Evolutionary conservation across 129 eudicot species (phyloP).

Genomic region (Arctium minus): DNA sequence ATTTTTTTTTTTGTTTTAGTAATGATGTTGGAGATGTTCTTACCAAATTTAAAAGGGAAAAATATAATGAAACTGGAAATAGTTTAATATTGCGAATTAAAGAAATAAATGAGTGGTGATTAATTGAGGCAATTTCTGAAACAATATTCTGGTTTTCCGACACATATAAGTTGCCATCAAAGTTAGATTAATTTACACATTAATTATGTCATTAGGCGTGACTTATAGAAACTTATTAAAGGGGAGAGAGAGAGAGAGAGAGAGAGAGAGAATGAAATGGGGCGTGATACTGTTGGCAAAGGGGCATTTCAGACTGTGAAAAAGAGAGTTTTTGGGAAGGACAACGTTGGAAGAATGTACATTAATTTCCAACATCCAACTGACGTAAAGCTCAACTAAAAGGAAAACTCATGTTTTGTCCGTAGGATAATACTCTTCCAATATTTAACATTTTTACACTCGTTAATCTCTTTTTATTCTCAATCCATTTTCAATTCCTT

Average conservation of each 20-base stretch:
- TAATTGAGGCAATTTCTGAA: constrained; percentile 54
- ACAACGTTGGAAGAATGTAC: constrained; percentile 46
- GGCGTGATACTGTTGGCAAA: constrained; percentile 39
- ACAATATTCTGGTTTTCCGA: constrained; percentile 28
- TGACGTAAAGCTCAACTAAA: constrained; percentile 33
- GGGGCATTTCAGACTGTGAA: constrained; percentile 36
- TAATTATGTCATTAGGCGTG: constrained; percentile 64
- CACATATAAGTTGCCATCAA: constrained; percentile 24
- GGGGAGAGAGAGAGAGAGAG: background rate
- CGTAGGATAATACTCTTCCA: background rate
- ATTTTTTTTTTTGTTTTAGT: too few species aligned
- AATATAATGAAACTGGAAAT: too few species aligned
- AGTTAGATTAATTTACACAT: constrained; percentile 29
- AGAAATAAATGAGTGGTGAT: background rate
- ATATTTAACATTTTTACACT: constrained; percentile 19
- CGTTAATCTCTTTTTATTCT: background rate
- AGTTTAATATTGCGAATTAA: too few species aligned
- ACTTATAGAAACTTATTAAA: constrained; percentile 34
- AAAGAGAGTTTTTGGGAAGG: constrained; percentile 37
- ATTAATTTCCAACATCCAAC: constrained; percentile 42
- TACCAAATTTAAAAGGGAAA: background rate
- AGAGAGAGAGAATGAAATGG: constrained; percentile 15
- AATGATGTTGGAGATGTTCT: too few species aligned
- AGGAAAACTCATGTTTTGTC: constrained; percentile 18
- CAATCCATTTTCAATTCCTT: background rate